These are phyloP conservation scores for Rosellinia necatrix DNA, from an alignment of 2,329 filamentous ascomycete species.

Conservation along the genomic window DNA sequence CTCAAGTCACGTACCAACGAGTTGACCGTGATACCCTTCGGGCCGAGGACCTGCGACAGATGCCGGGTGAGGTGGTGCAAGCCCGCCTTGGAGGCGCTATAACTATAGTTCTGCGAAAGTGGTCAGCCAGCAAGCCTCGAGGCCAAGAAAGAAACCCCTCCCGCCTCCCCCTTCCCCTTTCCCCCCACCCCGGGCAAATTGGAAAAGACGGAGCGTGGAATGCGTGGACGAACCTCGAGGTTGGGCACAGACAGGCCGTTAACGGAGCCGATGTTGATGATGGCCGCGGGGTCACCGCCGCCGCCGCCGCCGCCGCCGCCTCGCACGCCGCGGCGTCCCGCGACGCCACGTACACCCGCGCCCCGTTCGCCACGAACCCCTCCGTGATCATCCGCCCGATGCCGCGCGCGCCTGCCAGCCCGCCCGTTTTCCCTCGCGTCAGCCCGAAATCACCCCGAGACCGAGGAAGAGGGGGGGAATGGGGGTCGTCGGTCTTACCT, in stretches of 20 bases:
- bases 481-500: conserved; percentile 34
- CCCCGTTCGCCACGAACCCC: conserved; percentile 67
- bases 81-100: conserved; percentile 65
- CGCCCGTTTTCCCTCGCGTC: too few species aligned
- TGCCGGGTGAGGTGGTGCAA: conserved; percentile 66
- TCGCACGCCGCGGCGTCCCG: conserved; percentile 64
- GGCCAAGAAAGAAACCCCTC: neutral
- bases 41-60: conserved; percentile 63
- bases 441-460: too few species aligned
- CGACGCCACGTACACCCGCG: conserved; percentile 68
- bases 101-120: conserved; percentile 55
- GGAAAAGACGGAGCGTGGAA: too few species aligned
- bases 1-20: conserved; percentile 61
- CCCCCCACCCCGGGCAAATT: neutral
- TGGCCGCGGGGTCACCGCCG: conserved; percentile 56
- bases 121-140: neutral
- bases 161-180: neutral
- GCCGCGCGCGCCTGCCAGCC: conserved; percentile 58
- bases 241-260: conserved; percentile 65
- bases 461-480: neutral
- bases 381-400: conserved; percentile 71
- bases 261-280: conserved; percentile 69
- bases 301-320: conserved; percentile 60
- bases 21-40: conserved; percentile 66
- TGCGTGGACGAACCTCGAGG: conserved; percentile 45